Conservation (phyloP, 202 grass and related monocot species). For the Schoenoplectus triqueter region DNA sequence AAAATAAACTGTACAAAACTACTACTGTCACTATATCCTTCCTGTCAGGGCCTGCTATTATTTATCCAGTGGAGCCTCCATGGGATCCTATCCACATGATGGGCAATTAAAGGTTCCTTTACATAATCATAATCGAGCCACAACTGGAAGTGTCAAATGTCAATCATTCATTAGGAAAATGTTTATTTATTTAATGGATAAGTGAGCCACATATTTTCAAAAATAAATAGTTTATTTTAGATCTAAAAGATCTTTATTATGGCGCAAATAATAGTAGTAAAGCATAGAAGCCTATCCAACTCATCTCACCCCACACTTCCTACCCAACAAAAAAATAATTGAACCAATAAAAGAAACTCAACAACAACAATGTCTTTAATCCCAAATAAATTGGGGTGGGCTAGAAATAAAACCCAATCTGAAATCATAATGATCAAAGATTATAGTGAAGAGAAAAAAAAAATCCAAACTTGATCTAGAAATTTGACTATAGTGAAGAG, state of each 20-base stretch:
- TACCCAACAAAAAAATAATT: background rate
- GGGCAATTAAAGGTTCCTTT: background rate
- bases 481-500: too few relatives aligned
- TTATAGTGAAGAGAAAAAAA: too few relatives aligned
- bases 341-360: conserved; percentile 1
- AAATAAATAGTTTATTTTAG: background rate
- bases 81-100: background rate
- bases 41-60: background rate
- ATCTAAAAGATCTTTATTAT: background rate
- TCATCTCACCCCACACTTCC: background rate
- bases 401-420: too few relatives aligned
- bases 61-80: background rate
- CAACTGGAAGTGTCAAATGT: background rate
- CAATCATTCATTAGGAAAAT: background rate
- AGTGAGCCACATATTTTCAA: background rate
- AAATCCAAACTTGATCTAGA: too few relatives aligned
- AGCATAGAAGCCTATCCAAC: background rate
- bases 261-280: background rate
- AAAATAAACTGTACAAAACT: background rate
- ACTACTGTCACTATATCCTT: conserved; percentile 13
- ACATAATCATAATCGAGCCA: background rate
- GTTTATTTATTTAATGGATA: background rate
- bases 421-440: too few relatives aligned
- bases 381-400: too few relatives aligned
- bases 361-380: background rate